These are phyloP conservation scores for Byssoonygena ceratinophila DNA, from an alignment of 2,329 filamentous ascomycete genomes.

Conservation along the genomic window DNA sequence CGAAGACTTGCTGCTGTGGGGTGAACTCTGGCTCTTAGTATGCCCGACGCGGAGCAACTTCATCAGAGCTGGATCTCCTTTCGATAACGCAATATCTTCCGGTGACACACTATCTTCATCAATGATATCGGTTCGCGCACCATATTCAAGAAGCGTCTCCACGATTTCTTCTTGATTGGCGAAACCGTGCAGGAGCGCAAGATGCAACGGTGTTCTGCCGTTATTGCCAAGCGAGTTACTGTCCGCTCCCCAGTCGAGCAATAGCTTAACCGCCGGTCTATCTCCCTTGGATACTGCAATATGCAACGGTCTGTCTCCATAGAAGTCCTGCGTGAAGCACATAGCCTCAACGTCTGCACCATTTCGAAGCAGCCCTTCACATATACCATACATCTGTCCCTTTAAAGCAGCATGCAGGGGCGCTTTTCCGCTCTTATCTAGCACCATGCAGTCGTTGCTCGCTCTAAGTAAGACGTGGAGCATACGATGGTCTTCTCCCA, in stretches of 20 bases:
- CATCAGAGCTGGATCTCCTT: neutral
- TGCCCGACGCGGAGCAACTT: neutral
- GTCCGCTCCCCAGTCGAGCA: neutral
- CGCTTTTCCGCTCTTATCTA: neutral
- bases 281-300: neutral
- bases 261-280: neutral
- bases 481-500: neutral
- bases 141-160: neutral
- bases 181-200: neutral
- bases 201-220: neutral
- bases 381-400: neutral
- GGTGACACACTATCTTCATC: neutral
- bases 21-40: too few species aligned
- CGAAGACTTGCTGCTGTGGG: too few species aligned
- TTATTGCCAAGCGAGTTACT: neutral
- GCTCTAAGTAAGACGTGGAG: neutral
- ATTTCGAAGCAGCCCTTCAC: neutral
- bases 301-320: neutral
- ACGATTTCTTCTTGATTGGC: neutral
- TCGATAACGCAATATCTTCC: neutral
- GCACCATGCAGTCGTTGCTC: neutral
- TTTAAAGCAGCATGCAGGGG: neutral
- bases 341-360: neutral
- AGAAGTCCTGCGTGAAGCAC: neutral
- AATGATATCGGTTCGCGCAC: neutral